Evolutionary conservation across 2,329 filamentous ascomycete species (phyloP).

Genomic region (Parascedosporium putredinis): DNA sequence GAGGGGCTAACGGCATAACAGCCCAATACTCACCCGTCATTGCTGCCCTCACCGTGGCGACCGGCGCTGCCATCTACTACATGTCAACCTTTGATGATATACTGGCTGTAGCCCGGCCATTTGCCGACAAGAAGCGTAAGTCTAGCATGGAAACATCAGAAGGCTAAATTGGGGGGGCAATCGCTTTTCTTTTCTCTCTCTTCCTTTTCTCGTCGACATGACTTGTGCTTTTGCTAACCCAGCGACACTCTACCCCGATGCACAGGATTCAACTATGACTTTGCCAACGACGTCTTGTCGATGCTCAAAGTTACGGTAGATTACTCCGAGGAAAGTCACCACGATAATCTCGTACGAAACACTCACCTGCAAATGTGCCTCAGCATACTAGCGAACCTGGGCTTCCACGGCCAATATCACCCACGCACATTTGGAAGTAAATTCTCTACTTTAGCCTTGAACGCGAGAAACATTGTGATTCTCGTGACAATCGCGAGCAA

Average conservation of each 20-base stretch:
- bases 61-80: constrained; percentile 33
- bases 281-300: constrained; percentile 56
- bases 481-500: constrained; percentile 54
- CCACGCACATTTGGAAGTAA: constrained; percentile 59
- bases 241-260: too few species aligned
- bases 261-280: constrained; percentile 51
- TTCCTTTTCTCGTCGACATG: neutral
- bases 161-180: too few species aligned
- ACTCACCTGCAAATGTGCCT: constrained; percentile 63
- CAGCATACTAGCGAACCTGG: constrained; percentile 69
- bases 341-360: constrained; percentile 65
- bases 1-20: constrained; percentile 20
- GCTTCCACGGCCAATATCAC: constrained; percentile 54
- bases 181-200: neutral
- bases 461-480: constrained; percentile 61
- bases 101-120: constrained; percentile 53
- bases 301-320: constrained; percentile 67
- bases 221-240: neutral
- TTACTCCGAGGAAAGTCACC: constrained; percentile 64
- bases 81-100: constrained; percentile 58
- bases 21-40: constrained; percentile 47
- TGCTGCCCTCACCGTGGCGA: constrained; percentile 47
- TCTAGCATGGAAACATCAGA: neutral
- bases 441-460: constrained; percentile 63
- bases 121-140: constrained; percentile 26